A percentile compares a stretch with the other conserved stretches of the same genome.
phyloP scores from a whole-genome alignment of 2,329 filamentous ascomycete species.

The Colletotrichum tropicicola region DNA sequence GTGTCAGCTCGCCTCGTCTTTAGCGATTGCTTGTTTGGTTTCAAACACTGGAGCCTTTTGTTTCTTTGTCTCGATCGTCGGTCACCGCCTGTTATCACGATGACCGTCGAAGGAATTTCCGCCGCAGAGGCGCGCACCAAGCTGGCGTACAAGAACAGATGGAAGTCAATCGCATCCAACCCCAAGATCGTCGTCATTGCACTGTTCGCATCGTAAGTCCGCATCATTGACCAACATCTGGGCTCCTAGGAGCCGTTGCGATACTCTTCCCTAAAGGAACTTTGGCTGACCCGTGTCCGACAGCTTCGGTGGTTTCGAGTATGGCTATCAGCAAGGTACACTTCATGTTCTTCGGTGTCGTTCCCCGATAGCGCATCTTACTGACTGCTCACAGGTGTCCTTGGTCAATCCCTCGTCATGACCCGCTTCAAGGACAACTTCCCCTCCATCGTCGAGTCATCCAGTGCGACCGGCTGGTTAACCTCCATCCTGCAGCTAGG shows the following conservation, averaged over 20 bases:
- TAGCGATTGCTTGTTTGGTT: not conserved
- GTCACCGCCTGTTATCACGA: not conserved
- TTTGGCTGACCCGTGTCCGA: not conserved
- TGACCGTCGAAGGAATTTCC: conserved; percentile 16
- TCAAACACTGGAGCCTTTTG: not conserved
- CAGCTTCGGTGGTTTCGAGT: conserved; percentile 60
- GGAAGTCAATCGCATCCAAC: conserved; percentile 42
- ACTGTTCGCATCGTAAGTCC: conserved; percentile 48
- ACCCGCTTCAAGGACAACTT: conserved; percentile 58
- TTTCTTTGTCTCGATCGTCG: not conserved
- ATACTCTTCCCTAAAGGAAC: not conserved
- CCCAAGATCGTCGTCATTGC: conserved; percentile 49
- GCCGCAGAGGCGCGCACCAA: conserved; percentile 25
- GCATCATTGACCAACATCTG: not conserved
- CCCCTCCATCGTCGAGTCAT: conserved; percentile 54
- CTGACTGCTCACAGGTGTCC: conserved; percentile 39
- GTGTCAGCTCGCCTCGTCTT: not conserved
- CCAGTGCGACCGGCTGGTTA: conserved; percentile 58
- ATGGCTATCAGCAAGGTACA: conserved; percentile 62
- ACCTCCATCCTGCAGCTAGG: conserved; percentile 60
- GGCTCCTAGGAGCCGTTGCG: not conserved
- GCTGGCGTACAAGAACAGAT: conserved; percentile 31
- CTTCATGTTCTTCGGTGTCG: not conserved
- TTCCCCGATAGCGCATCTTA: not conserved
- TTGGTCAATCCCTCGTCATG: conserved; percentile 64